Conservation (phyloP, 1,284 basidiomycete genomes). For the Ustilago bromivora region DNA sequence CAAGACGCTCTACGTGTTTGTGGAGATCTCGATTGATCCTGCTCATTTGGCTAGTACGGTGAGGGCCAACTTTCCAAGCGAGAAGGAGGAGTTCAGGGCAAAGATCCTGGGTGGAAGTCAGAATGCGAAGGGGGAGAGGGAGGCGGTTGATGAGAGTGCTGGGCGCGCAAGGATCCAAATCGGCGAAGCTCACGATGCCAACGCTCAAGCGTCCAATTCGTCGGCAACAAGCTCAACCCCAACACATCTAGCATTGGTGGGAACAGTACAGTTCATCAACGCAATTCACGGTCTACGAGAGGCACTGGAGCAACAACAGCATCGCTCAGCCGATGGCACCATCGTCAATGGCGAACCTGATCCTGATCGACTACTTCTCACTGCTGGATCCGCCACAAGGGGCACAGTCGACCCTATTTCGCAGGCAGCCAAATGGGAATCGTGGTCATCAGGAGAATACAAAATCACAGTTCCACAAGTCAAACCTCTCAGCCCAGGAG, state of each 20-base stretch:
- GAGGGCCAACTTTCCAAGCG: slow-evolving; percentile 85
- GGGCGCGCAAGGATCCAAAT: slow-evolving; percentile 45
- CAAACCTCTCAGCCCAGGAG: slow-evolving; percentile 93
- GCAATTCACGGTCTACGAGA: slow-evolving; percentile 63
- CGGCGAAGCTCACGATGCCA: slow-evolving; percentile 23
- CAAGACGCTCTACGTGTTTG: slow-evolving; percentile 97
- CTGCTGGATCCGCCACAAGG: slow-evolving; percentile 20
- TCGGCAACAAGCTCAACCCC: slow-evolving; percentile 2
- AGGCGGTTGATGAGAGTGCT: slow-evolving; percentile 30
- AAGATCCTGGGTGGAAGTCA: slow-evolving; percentile 51
- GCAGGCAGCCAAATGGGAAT: slow-evolving; percentile 44
- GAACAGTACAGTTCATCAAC: slow-evolving; percentile 69
- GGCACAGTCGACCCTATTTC: slow-evolving; percentile 39
- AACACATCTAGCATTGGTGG: slow-evolving; percentile 65
- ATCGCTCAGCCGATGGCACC: slow-evolving; percentile 36
- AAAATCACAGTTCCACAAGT: slow-evolving; percentile 80
- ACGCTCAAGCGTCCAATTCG: neutral
- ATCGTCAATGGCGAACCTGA: slow-evolving; percentile 24
- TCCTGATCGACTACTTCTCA: slow-evolving; percentile 36
- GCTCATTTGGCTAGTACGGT: slow-evolving; percentile 84
- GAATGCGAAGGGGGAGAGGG: slow-evolving; percentile 21
- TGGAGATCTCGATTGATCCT: slow-evolving; percentile 94
- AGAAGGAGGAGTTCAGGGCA: slow-evolving; percentile 77
- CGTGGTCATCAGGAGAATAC: slow-evolving; percentile 54
- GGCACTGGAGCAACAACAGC: slow-evolving; percentile 49